Conservation (phyloP, 352 stramenopile species). For the Phytophthora parvispora region DNA sequence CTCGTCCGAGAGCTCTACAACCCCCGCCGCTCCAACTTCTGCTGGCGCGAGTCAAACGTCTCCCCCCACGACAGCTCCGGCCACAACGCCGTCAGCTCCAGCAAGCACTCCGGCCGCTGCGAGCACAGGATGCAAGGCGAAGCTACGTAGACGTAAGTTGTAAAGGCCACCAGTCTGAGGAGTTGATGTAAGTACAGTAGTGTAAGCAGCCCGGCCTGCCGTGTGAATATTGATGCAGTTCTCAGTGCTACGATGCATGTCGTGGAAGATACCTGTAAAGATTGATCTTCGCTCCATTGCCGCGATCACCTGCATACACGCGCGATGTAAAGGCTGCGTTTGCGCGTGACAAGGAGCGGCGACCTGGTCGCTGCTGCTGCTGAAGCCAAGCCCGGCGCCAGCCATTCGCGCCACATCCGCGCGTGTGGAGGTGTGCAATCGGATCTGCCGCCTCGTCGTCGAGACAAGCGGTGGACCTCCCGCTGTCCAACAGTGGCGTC, state of each 20-base stretch:
- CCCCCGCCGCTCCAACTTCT: constrained; percentile 2
- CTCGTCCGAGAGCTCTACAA: constrained; percentile 1
- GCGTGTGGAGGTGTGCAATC: constrained; percentile 19
- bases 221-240: constrained; percentile 6
- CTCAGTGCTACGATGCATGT: too few species aligned
- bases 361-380: background rate
- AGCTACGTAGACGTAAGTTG: constrained; percentile 22
- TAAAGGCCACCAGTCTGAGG: too few species aligned
- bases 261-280: too few species aligned
- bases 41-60: constrained; percentile 10
- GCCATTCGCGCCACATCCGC: constrained; percentile 6
- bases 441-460: constrained; percentile 19
- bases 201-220: background rate
- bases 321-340: constrained; percentile 16
- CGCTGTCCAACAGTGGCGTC: constrained; percentile 3
- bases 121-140: constrained; percentile 22
- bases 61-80: background rate
- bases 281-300: constrained; percentile 1
- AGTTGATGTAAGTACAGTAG: constrained; percentile 5
- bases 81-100: background rate
- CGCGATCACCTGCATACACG: background rate
- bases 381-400: constrained; percentile 1
- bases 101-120: background rate
- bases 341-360: background rate
- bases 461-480: constrained; percentile 16